Percentiles rank a stretch among this genome's conserved stretches.
Conservation (phyloP, 108 stramenopile species). For the Skeletonema marinoi region DNA sequence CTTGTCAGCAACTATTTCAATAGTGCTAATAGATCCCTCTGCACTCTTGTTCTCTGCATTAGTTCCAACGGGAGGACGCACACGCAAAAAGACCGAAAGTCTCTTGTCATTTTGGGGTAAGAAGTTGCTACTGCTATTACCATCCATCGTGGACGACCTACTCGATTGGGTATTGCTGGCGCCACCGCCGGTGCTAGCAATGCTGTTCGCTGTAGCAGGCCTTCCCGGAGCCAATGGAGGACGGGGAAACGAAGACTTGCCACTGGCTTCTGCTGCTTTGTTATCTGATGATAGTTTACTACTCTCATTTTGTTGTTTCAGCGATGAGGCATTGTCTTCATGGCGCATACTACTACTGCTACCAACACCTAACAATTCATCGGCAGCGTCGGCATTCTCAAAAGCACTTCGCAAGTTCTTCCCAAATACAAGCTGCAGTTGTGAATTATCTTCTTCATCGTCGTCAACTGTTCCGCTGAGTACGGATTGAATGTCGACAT, state of each 20-base stretch:
- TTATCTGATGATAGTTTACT: background rate
- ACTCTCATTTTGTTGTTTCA: background rate
- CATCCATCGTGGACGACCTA: background rate
- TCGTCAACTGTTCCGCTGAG: conserved; percentile 19
- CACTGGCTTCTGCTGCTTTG: background rate
- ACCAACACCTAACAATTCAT: background rate
- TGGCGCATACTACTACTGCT: background rate
- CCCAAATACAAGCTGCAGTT: conserved; percentile 2
- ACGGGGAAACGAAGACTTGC: background rate
- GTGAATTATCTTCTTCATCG: background rate
- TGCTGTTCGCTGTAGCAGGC: background rate
- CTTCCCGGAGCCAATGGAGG: conserved; percentile 8
- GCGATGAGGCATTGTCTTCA: background rate
- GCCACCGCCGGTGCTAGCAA: background rate
- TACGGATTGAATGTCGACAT: conserved; percentile 15
- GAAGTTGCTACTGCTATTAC: background rate
- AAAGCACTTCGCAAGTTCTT: conserved; percentile 7
- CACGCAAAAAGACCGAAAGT: conserved; percentile 68
- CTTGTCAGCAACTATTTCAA: conserved; percentile 49
- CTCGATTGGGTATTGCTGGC: background rate
- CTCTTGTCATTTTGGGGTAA: conserved; percentile 14
- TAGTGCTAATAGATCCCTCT: conserved; percentile 45
- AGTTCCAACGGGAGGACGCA: conserved; percentile 54
- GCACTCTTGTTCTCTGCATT: conserved; percentile 13
- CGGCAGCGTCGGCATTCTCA: conserved; percentile 6